Evolutionary conservation across 768 basidiomycete species (phyloP).

Genomic region (Russula vinacea): DNA sequence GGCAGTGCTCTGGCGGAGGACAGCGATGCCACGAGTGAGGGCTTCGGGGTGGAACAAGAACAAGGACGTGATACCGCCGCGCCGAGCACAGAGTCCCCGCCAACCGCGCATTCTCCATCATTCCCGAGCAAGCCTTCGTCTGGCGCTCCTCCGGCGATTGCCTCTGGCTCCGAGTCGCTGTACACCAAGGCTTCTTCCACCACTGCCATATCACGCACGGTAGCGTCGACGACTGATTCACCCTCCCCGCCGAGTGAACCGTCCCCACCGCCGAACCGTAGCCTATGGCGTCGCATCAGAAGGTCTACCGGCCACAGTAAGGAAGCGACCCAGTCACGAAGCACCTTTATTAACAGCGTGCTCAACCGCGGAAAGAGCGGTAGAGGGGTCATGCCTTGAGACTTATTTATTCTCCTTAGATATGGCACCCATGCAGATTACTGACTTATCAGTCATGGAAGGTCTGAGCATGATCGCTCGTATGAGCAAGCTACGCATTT

Average conservation of each 20-base stretch:
- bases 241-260: not conserved
- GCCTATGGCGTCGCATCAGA: constrained; percentile 21
- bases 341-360: constrained; percentile 18
- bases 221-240: not conserved
- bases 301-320: constrained; percentile 8
- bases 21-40: not conserved
- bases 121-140: not conserved
- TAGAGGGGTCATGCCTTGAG: not conserved
- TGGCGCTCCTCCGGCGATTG: not conserved
- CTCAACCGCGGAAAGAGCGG: not conserved
- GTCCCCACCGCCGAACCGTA: constrained; percentile 2
- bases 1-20: not conserved
- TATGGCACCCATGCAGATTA: too few species aligned
- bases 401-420: too few species aligned
- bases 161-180: not conserved
- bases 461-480: not conserved
- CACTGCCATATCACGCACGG: not conserved
- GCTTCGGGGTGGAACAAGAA: not conserved
- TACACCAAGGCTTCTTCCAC: not conserved
- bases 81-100: not conserved
- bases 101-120: not conserved
- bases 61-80: not conserved
- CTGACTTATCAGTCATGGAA: not conserved
- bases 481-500: not conserved
- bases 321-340: constrained; percentile 7